Evolutionary conservation across 108 stramenopile species (phyloP), one percentile per base, ranked within the genome.

Genomic region (Nitzschia putrida): DNA sequence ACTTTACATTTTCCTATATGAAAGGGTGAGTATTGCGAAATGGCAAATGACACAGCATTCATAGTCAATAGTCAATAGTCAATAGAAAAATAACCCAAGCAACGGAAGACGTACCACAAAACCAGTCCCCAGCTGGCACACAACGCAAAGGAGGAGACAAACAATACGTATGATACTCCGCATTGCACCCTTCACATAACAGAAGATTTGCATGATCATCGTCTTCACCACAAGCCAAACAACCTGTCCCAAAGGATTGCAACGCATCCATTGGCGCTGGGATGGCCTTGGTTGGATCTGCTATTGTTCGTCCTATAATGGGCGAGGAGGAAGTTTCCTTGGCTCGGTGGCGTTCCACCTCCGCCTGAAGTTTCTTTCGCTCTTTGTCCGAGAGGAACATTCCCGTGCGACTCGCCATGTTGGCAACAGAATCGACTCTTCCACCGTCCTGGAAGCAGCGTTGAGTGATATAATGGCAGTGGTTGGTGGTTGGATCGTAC

Each of bases 101-200:
- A 16, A 49, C 47, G 6, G 6, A 43, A 29, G 7, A 80, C 89
- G 75, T 61, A 93, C 89, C 77, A 66, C 92, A 93, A 72, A 82
- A 89, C 79, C 85, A 93, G 64, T 93, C 89, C 34, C 79, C 89
- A 37, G 86, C 73, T 0, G 92, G 92, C 41, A 93, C 86, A 29
- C 70, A 52, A 25, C 73, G 29, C 63, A 93, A 49, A 24, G 88
- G 72, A 22, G 68, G 72, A 22, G 76, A 58, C 23, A 69, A 52
- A 55, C 78, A 79, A 63, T 90, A 90, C 0, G 85, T 88, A 59
- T 93, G 92, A 76, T 93, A 93, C 57, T 93, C 92, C 54, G 74
- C 89, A 63, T 89, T 86, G 68, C 92, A 93, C 8, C 74, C 64
- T 64, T 93, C 92, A 66, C 92, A 93, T 10, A 93, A 59, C 9